phyloP scores from a whole-genome alignment of 2,329 filamentous ascomycete genomes.

The Sclerotinia sclerotiorum region DNA sequence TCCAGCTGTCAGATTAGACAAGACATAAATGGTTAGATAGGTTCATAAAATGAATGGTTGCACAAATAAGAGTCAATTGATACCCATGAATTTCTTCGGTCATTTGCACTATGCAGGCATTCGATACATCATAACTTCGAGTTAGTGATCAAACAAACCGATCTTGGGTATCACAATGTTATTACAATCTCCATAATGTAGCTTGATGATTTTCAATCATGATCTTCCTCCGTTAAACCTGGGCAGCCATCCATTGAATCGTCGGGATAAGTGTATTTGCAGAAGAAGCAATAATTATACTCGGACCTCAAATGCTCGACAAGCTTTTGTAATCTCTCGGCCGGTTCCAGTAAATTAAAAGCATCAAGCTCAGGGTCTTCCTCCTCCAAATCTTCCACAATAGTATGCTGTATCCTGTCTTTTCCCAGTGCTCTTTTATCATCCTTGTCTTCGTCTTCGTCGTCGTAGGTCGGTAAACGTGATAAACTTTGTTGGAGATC shows the following conservation, averaged over 20 bases:
- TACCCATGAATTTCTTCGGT: neutral
- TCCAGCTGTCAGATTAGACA: slow-evolving; percentile 75
- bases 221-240: slow-evolving; percentile 81
- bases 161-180: slow-evolving; percentile 36
- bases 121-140: slow-evolving; percentile 1
- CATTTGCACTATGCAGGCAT: neutral
- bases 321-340: slow-evolving; percentile 65
- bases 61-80: slow-evolving; percentile 9
- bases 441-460: slow-evolving; percentile 69
- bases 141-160: neutral
- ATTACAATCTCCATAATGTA: slow-evolving; percentile 16
- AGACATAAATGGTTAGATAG: slow-evolving; percentile 31
- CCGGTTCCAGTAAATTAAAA: slow-evolving; percentile 68
- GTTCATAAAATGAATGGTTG: slow-evolving; percentile 12
- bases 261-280: slow-evolving; percentile 79
- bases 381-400: slow-evolving; percentile 70
- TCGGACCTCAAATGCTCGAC: slow-evolving; percentile 68
- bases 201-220: slow-evolving; percentile 48
- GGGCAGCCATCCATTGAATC: slow-evolving; percentile 82
- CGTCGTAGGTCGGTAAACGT: slow-evolving; percentile 64
- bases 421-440: slow-evolving; percentile 68
- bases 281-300: slow-evolving; percentile 93
- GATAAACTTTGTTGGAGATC: slow-evolving; percentile 66
- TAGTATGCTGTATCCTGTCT: slow-evolving; percentile 53
- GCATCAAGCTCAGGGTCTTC: slow-evolving; percentile 78